phyloP scores from a whole-genome alignment of 139 green algal genomes.

The Chlorella sp. region DNA sequence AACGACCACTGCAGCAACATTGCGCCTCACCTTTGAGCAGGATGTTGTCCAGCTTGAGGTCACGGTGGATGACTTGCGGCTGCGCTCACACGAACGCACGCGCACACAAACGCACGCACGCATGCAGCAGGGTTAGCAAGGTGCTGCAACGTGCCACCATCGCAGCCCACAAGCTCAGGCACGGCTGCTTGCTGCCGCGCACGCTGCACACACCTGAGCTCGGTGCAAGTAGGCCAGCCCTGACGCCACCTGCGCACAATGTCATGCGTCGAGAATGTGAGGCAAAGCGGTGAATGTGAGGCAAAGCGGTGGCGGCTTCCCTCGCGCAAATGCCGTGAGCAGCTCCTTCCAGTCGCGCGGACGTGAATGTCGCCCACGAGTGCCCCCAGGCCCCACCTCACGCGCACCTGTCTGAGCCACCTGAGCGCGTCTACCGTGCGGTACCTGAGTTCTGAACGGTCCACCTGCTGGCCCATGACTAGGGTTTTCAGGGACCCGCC shows the following conservation, averaged over 20 bases:
- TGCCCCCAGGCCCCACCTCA: neutral
- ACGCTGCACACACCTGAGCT: too few relatives aligned
- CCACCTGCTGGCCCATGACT: neutral
- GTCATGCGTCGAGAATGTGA: too few relatives aligned
- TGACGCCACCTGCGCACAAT: conserved; percentile 3
- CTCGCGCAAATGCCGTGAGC: neutral
- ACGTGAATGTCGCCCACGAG: neutral
- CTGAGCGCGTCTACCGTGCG: neutral
- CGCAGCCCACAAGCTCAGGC: too few relatives aligned
- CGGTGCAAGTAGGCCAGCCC: conserved; percentile 25
- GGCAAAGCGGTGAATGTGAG: neutral
- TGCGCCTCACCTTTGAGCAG: conserved; percentile 40
- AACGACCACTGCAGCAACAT: too few relatives aligned
- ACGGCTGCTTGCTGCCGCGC: too few relatives aligned
- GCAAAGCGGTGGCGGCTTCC: neutral
- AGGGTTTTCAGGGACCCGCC: conserved; percentile 16
- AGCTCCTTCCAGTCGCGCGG: neutral
- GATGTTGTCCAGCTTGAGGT: conserved; percentile 87
- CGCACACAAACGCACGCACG: too few relatives aligned
- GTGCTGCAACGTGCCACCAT: too few relatives aligned
- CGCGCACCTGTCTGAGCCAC: conserved; percentile 1
- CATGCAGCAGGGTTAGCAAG: too few relatives aligned
- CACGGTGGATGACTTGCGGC: conserved; percentile 55
- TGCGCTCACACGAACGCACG: too few relatives aligned
- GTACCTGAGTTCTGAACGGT: neutral